Conservation (phyloP, 2,329 filamentous ascomycete species). For the Fusarium temperatum region DNA sequence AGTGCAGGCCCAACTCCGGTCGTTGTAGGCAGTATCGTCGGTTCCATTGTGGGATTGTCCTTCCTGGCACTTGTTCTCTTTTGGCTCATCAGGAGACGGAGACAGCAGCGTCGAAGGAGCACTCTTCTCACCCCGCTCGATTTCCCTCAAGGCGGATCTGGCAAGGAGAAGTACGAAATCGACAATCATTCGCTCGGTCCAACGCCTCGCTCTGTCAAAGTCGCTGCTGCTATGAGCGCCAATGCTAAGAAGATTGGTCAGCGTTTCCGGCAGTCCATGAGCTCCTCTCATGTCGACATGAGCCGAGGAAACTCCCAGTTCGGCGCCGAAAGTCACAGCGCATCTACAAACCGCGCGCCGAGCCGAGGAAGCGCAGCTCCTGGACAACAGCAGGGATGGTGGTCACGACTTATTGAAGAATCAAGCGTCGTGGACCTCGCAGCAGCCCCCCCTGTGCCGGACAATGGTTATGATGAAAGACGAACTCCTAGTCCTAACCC, state of each 20-base stretch:
- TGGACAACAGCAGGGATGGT: conserved; percentile 51
- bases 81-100: conserved; percentile 59
- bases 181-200: conserved; percentile 60
- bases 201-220: conserved; percentile 52
- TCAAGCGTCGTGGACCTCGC: conserved; percentile 51
- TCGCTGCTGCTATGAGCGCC: conserved; percentile 42
- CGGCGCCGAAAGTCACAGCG: conserved; percentile 50
- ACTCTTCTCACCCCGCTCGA: conserved; percentile 61
- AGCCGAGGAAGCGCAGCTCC: conserved; percentile 11
- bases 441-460: conserved; percentile 31
- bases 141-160: conserved; percentile 36
- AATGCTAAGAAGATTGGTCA: conserved; percentile 44
- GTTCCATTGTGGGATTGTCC: conserved; percentile 54
- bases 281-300: conserved; percentile 56
- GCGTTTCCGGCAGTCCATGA: conserved; percentile 28
- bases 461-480: conserved; percentile 25
- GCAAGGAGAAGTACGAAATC: conserved; percentile 42
- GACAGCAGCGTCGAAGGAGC: conserved; percentile 55
- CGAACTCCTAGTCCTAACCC: conserved; percentile 33
- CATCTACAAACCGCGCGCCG: conserved; percentile 40
- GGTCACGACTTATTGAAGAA: conserved; percentile 54
- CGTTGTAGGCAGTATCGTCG: conserved; percentile 62
- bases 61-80: conserved; percentile 56
- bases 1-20: conserved; percentile 43
- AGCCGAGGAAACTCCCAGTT: conserved; percentile 65